phyloP scores from a whole-genome alignment of 345 rosid species.

The Citrus mangshanensis region DNA sequence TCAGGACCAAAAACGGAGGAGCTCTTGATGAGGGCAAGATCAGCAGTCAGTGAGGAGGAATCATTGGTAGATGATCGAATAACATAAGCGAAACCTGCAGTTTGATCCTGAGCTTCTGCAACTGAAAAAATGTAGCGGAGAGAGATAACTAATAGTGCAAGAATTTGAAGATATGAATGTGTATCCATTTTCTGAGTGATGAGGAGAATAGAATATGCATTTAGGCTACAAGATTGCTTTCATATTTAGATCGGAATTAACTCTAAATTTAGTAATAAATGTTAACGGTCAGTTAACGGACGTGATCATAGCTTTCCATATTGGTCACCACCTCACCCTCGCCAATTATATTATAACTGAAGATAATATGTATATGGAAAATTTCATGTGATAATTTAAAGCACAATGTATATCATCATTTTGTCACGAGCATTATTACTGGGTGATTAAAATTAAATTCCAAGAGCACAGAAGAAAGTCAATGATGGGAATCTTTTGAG shows the following conservation, averaged over 20 bases:
- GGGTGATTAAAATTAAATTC: too few relatives aligned
- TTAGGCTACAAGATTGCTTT: not conserved
- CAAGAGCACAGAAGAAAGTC: too few relatives aligned
- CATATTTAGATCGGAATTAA: not conserved
- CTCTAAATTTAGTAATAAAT: not conserved
- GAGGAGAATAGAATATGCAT: not conserved
- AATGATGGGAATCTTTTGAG: too few relatives aligned
- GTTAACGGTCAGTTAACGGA: not conserved
- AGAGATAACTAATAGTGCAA: not conserved
- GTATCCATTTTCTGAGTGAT: not conserved
- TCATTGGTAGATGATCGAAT: not conserved
- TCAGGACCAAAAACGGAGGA: conserved; percentile 1
- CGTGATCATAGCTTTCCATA: not conserved
- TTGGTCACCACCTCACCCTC: not conserved
- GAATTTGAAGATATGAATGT: not conserved
- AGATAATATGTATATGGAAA: too few relatives aligned
- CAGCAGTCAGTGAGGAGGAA: not conserved
- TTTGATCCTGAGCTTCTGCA: not conserved
- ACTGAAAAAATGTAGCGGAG: not conserved
- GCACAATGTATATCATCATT: too few relatives aligned
- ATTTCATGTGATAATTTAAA: too few relatives aligned
- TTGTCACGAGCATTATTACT: too few relatives aligned
- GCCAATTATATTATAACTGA: too few relatives aligned
- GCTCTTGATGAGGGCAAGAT: conserved; percentile 1
- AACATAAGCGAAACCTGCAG: not conserved